Evolutionary conservation across 2,329 filamentous ascomycete species (phyloP).

Genomic region (Botrytis elliptica): DNA sequence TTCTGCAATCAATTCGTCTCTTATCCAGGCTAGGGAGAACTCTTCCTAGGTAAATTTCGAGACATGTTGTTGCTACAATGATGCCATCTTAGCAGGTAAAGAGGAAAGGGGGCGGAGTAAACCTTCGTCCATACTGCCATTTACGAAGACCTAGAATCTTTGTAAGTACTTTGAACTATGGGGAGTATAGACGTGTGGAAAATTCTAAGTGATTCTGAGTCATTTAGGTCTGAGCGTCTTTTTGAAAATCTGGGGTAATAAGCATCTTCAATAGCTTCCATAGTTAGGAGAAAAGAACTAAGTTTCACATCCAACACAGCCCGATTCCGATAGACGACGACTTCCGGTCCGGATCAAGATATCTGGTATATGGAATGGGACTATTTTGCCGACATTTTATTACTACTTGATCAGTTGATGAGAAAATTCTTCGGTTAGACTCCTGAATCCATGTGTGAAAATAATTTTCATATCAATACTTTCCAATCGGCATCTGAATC

Average conservation of each 20-base stretch:
- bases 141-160: background rate
- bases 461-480: background rate
- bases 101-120: background rate
- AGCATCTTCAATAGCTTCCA: background rate
- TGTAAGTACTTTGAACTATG: background rate
- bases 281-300: background rate
- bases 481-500: background rate
- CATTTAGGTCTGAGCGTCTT: background rate
- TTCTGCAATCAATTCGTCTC: background rate
- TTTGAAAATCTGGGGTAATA: background rate
- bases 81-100: background rate
- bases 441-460: background rate
- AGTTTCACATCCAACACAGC: background rate
- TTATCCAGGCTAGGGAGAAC: background rate
- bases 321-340: background rate
- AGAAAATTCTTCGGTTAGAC: background rate
- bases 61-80: background rate
- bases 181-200: background rate
- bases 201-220: background rate
- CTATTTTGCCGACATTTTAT: background rate
- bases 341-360: background rate
- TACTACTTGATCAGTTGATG: background rate
- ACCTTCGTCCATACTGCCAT: background rate
- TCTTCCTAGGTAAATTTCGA: background rate
- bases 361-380: background rate